Conservation (phyloP, 192 early-diverging fungal species). For the Backusella macrospora region DNA sequence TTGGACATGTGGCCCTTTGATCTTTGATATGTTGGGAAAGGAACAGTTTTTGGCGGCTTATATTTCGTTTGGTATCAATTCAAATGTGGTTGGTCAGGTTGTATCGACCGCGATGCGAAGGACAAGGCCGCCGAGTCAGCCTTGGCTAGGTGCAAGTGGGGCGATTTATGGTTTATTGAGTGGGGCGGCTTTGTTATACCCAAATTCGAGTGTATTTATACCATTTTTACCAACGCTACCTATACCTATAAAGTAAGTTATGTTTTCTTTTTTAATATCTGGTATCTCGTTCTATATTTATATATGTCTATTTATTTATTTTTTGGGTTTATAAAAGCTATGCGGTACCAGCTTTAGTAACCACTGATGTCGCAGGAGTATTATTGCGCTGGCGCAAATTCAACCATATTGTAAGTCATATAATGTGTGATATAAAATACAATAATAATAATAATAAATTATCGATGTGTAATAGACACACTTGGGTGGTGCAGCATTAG, state of each 20-base stretch:
- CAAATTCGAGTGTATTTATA: constrained; percentile 56
- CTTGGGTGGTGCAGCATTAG: constrained; percentile 64
- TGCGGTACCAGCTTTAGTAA: constrained; percentile 68
- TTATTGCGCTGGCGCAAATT: constrained; percentile 71
- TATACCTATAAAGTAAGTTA: constrained; percentile 35
- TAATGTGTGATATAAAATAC: no score
- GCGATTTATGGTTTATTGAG: constrained; percentile 76
- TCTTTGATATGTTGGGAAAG: constrained; percentile 56
- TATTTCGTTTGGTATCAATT: constrained; percentile 63
- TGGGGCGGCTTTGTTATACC: constrained; percentile 56
- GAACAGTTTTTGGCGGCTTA: constrained; percentile 85
- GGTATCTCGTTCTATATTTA: constrained; percentile 37
- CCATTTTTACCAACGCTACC: constrained; percentile 64
- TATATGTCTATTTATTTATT: no score
- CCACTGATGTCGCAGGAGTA: constrained; percentile 72
- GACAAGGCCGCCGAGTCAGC: constrained; percentile 34
- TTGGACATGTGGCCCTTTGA: constrained; percentile 60
- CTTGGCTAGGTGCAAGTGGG: constrained; percentile 74
- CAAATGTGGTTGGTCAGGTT: constrained; percentile 72
- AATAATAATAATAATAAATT: no score
- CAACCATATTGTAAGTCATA: constrained; percentile 70
- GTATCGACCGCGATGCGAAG: constrained; percentile 45
- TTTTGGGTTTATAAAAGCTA: constrained; percentile 31
- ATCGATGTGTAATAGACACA: constrained; percentile 48
- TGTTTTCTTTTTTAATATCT: not conserved